Evolutionary conservation across 169 alveolate genomes (phyloP), one percentile per base, ranked within the genome.

Genomic region (Perkinsus olseni): DNA sequence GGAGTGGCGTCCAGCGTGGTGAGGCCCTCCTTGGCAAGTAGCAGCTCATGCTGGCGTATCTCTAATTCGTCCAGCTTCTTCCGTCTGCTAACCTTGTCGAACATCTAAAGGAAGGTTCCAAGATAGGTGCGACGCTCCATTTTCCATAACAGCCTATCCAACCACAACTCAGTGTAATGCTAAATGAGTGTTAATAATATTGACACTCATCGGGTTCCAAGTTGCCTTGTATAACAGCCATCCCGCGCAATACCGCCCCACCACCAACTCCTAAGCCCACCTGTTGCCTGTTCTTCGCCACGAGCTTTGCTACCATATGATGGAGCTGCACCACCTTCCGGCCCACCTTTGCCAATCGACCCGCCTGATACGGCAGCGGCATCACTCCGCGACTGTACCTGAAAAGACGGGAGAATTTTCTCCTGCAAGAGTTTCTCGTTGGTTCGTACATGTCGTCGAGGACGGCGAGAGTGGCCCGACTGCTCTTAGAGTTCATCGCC

Each of bases 281-380:
- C 92, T 13, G 95, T 93, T 93, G 92, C 93, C 74, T 94, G 94
- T 91, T 94, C 94, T 28, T 93, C 36, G 82, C 82, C 36, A 62
- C 82, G 82, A 62, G 82, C 34, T 62, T 62, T 3, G 31, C 82
- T 62, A 62, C 17, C 82, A 62, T 62, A 62, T 62, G 82, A 28
- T 62, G 82, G 31, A 62, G 17, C 82, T 62, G 82, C 28, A 62
- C 82, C 36, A 62, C 82, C 82, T 62, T 62, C 13, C 82, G 28
- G 28, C 82, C 82, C 28, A 62, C 82, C 34, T 62, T 62, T 24
- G 82, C 82, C 82, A 62, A 24, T 24, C 82, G 28, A 3, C 82
- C 82, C 1, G 82, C 82, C 17, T 62, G 82, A 24, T 62, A 62
- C 10, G 82, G 82, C 82, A 62, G 17, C 31, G 82, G 82, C 82